These are phyloP conservation scores for Penicillium cinerascens DNA, from an alignment of 495 filamentous ascomycete genomes.

Conservation along the genomic window DNA sequence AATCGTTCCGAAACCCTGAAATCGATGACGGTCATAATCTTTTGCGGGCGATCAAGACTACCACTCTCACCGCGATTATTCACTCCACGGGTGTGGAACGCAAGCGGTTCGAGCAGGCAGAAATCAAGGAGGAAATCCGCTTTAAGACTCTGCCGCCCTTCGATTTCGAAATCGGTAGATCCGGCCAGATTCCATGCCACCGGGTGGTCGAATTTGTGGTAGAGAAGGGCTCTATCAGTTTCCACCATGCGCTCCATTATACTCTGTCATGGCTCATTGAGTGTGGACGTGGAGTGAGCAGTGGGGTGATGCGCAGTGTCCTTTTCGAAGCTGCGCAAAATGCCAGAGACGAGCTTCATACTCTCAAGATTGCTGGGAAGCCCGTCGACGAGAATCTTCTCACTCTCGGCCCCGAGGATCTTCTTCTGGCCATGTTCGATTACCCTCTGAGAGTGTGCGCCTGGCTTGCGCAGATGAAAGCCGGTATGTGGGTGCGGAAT, in stretches of 20 bases:
- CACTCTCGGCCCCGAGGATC: conserved; percentile 58
- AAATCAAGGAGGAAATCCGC: conserved; percentile 76
- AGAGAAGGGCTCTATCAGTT: conserved; percentile 86
- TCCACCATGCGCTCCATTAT: conserved; percentile 96
- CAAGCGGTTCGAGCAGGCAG: conserved; percentile 78
- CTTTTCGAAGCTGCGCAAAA: conserved; percentile 53
- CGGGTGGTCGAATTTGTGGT: conserved; percentile 83
- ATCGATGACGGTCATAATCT: conserved; percentile 58
- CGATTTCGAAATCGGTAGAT: conserved; percentile 67
- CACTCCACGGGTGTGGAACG: conserved; percentile 88
- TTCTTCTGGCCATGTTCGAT: conserved; percentile 85
- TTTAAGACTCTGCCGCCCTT: conserved; percentile 77
- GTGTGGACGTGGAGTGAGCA: conserved; percentile 71
- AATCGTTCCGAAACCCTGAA: conserved; percentile 70
- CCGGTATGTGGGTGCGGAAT: conserved; percentile 97
- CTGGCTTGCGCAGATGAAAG: conserved; percentile 97
- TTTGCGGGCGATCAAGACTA: conserved; percentile 66
- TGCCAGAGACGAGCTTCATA: conserved; percentile 30
- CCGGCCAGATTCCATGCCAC: conserved; percentile 37
- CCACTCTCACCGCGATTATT: conserved; percentile 73
- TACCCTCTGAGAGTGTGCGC: conserved; percentile 89
- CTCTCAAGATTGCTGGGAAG: conserved; percentile 10
- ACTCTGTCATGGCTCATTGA: conserved; percentile 97
- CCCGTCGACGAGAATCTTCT: conserved; percentile 18
- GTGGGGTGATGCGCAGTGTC: conserved; percentile 59